Conservation (phyloP, 345 rosid genomes). For the Sisymbrium irio region DNA sequence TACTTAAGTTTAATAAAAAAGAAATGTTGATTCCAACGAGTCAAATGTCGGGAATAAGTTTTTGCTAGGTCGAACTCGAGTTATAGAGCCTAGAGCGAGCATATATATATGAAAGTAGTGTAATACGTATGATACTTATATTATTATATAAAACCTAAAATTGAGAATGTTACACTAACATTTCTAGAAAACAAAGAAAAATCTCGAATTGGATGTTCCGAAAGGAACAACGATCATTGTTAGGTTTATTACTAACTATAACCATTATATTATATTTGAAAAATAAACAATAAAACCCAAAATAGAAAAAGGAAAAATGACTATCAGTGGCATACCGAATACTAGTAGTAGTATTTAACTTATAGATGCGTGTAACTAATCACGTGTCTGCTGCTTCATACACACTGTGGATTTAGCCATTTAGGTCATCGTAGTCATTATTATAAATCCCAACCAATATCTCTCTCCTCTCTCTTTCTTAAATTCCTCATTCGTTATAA, state of each 20-base stretch:
- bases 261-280: not conserved
- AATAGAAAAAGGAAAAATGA: not conserved
- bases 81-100: not conserved
- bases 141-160: too few relatives aligned
- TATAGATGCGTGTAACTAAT: constrained; percentile 17
- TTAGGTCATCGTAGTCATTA: constrained; percentile 3
- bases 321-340: not conserved
- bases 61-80: not conserved
- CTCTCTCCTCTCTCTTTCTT: not conserved
- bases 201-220: not conserved
- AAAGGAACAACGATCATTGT: not conserved
- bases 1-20: not conserved
- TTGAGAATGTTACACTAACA: too few relatives aligned
- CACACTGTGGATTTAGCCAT: not conserved
- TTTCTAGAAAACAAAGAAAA: too few relatives aligned
- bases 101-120: too few relatives aligned
- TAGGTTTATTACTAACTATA: not conserved
- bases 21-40: not conserved
- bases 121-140: too few relatives aligned
- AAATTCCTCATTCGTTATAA: not conserved
- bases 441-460: constrained; percentile 14
- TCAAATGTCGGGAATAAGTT: not conserved
- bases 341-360: too few relatives aligned
- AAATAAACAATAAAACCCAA: not conserved
- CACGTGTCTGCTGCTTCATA: constrained; percentile 22